Percentiles rank a stretch among this genome's conserved stretches.
These are phyloP conservation scores for Colletotrichum spaethianum DNA, from an alignment of 2,329 filamentous ascomycete species.

Conservation along the genomic window DNA sequence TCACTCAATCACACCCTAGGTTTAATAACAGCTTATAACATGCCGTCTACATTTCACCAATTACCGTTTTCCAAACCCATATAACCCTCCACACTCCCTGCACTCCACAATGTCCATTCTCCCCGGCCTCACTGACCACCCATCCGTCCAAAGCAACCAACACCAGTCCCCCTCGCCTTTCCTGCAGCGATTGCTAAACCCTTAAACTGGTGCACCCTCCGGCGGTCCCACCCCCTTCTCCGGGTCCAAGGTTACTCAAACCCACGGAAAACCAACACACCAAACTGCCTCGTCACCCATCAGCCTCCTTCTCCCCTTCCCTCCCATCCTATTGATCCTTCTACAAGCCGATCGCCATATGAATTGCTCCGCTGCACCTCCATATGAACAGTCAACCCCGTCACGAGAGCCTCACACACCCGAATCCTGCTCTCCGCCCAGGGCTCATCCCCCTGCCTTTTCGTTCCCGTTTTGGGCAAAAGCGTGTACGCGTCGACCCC, in stretches of 20 bases:
- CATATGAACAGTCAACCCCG: neutral
- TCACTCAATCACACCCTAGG: neutral
- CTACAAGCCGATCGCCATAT: neutral
- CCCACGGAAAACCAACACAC: conserved; percentile 4
- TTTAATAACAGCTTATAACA: neutral
- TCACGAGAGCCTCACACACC: neutral
- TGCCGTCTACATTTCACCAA: neutral
- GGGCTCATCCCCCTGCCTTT: neutral
- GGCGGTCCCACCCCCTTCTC: neutral
- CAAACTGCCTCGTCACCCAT: neutral
- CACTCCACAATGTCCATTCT: neutral
- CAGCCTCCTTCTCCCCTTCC: neutral
- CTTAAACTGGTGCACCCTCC: neutral
- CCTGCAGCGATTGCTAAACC: neutral
- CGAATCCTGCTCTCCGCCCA: neutral
- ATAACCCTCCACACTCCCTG: neutral
- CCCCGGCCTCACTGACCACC: neutral
- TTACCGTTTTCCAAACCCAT: conserved; percentile 20
- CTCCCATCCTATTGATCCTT: neutral
- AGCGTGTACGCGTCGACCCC: too few species aligned
- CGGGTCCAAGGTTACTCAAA: neutral
- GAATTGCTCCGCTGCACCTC: neutral
- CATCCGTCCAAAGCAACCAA: neutral
- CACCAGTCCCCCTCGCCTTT: neutral
- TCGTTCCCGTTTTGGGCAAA: neutral